These are phyloP conservation scores for Trichosphaerium sp. DNA, from an alignment of 78 protist genomes.

Conservation along the genomic window DNA sequence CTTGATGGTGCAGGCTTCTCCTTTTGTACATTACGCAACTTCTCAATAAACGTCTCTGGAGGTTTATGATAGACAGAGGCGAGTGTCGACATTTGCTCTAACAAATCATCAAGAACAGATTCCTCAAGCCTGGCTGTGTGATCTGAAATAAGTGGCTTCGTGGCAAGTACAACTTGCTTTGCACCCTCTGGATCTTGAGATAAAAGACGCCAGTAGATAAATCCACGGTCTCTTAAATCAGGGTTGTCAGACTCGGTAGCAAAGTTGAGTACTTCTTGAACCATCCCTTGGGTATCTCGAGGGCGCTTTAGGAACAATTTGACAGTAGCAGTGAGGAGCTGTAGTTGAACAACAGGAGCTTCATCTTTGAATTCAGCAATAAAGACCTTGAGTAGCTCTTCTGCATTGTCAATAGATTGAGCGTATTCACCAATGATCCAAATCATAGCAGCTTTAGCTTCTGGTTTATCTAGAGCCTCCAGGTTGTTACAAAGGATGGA, in stretches of 20 bases:
- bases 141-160: conserved; percentile 86
- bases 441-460: conserved; percentile 96
- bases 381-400: conserved; percentile 77
- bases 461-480: conserved; percentile 98
- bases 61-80: conserved; percentile 93
- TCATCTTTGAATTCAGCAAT: conserved; percentile 84
- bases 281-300: conserved; percentile 79
- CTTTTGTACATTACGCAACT: conserved; percentile 1
- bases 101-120: conserved; percentile 73
- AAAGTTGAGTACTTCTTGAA: conserved; percentile 66
- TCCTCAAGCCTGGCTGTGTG: conserved; percentile 64
- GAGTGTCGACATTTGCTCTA: conserved; percentile 73
- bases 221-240: conserved; percentile 98
- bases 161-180: conserved; percentile 75
- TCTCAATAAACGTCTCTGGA: conserved; percentile 65
- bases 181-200: conserved; percentile 93
- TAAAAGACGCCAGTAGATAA: conserved; percentile 97
- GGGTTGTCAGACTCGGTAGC: conserved; percentile 95
- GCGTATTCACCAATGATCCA: conserved; percentile 99
- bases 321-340: conserved; percentile 92
- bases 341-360: conserved; percentile 85
- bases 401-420: conserved; percentile 97
- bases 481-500: conserved; percentile 93
- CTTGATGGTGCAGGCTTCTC: neutral
- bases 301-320: conserved; percentile 95